Base-by-base conservation (phyloP, 495 filamentous ascomycete species). In the Oidiodendron maius region DNA sequence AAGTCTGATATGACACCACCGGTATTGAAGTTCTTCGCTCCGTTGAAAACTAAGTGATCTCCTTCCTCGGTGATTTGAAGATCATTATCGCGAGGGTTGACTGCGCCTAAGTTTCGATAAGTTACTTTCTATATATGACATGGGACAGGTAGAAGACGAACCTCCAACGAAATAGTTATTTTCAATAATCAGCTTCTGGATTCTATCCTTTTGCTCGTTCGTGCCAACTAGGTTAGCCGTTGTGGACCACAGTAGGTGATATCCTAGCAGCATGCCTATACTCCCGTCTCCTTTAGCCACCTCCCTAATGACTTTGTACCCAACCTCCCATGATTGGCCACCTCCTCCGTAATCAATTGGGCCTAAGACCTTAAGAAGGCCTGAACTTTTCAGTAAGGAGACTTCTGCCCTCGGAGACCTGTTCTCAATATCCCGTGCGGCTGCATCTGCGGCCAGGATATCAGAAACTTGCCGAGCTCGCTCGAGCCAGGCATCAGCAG, bases 131-230 rank as follows among this genome's bases (percentile, higher is more conserved):
- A n/a, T 12, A 25, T 16, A 16, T 25, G 16, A 3, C 13, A 11
- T 42, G 21, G 15, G 17, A 16, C 11, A 9, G 25, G 13, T 6
- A n/a, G 69, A 17, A 10, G 8, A 42, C 50, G 4, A 13, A 48
- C 51, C 79, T 16, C 79, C 78, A 21, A 83, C 66, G 48, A 78
- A 81, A 61, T 78, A 80, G 59, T 82, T 81, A 54, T 76, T 76
- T 32, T 63, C 49, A 50, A 78, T 71, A 50, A 82, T 79, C 40
- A 71, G 46, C 40, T 74, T 55, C 39, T 77, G 67, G 23, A 64
- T 63, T 12, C 71, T 70, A n/a, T 78, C 74, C 20, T 62, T 64
- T 57, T 82, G 79, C 40, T 78, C 71, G 1, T 68, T 60, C 0
- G 68, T 77, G 1, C 79, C 79, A 10, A 82, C 74, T 3, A 82